phyloP scores from a whole-genome alignment of 2,329 filamentous ascomycete genomes.

The Monilinia polystroma region DNA sequence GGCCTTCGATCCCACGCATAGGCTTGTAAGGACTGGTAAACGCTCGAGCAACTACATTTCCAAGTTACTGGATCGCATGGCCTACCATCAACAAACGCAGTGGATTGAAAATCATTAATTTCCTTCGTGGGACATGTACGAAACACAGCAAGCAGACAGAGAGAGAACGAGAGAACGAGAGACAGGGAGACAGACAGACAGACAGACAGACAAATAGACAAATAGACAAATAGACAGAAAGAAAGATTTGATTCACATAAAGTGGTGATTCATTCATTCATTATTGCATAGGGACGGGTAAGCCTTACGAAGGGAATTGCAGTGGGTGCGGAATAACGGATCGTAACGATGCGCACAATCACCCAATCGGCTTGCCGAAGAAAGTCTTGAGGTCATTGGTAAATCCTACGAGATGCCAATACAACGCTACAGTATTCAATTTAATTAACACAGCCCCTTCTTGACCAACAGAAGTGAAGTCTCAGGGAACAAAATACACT shows the following conservation, averaged over 20 bases:
- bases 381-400: neutral
- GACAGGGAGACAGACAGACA: no score
- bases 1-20: neutral
- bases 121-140: neutral
- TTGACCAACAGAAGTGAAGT: neutral
- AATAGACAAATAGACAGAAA: no score
- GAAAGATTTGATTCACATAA: neutral
- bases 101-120: neutral
- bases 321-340: neutral
- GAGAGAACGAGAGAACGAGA: no score
- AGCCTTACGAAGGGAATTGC: neutral
- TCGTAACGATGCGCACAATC: neutral
- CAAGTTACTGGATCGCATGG: neutral
- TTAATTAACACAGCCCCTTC: neutral
- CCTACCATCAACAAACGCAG: neutral
- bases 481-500: neutral
- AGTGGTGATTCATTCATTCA: neutral
- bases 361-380: neutral
- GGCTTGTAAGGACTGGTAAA: neutral
- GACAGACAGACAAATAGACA: no score
- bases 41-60: neutral
- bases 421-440: neutral
- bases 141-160: neutral
- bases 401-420: slow-evolving; percentile 6
- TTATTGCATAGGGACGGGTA: neutral